Percentiles rank a stretch among this genome's conserved stretches.
Conservation (phyloP, 2,329 filamentous ascomycete genomes). For the Magnaporthiopsis rhizophila region DNA sequence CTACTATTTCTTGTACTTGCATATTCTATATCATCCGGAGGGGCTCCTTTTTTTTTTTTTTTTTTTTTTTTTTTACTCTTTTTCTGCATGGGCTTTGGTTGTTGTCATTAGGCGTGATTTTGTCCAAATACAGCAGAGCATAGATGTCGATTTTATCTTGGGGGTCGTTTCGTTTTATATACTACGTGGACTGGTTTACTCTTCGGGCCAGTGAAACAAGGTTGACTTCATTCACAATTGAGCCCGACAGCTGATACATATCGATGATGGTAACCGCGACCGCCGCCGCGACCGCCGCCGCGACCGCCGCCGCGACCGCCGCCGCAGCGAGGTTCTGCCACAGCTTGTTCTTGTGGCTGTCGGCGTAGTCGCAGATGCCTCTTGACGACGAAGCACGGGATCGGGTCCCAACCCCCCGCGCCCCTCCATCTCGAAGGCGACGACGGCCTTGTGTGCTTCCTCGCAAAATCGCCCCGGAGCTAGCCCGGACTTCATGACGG, state of each 20-base stretch:
- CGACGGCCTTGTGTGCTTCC: not conserved
- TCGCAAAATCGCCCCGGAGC: not conserved
- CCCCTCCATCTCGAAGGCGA: constrained; percentile 27
- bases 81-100: not conserved
- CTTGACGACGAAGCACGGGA: constrained; percentile 21
- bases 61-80: too few species aligned
- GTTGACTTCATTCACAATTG: too few species aligned
- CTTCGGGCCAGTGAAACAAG: too few species aligned
- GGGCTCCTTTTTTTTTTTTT: not conserved
- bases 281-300: constrained; percentile 26
- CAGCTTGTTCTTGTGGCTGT: constrained; percentile 28
- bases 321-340: constrained; percentile 30
- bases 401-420: constrained; percentile 22
- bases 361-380: constrained; percentile 30
- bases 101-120: not conserved
- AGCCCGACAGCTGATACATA: not conserved
- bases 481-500: not conserved
- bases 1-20: not conserved
- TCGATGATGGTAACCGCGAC: constrained; percentile 15
- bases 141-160: too few species aligned
- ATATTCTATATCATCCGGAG: not conserved
- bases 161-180: too few species aligned
- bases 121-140: not conserved
- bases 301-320: too few species aligned
- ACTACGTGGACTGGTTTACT: too few species aligned